These are phyloP conservation scores for Paramecium sonneborni DNA, from an alignment of 73 alveolate genomes.

Conservation along the genomic window DNA sequence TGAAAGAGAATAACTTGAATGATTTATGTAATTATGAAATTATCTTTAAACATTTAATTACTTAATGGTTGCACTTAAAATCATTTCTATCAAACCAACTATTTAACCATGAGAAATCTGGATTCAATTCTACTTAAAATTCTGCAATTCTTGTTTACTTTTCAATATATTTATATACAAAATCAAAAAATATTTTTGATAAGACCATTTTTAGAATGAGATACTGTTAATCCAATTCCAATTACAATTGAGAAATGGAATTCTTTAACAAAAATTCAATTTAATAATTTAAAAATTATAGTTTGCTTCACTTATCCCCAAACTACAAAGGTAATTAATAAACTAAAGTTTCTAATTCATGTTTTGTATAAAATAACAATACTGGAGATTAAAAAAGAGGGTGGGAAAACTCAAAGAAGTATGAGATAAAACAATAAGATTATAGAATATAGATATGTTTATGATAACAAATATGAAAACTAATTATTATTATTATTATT, in stretches of 20 bases:
- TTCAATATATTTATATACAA: neutral
- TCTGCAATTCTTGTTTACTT: neutral
- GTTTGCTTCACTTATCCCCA: neutral
- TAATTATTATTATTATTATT: neutral
- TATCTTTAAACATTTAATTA: neutral
- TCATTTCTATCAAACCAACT: neutral
- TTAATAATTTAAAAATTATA: neutral
- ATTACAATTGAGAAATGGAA: neutral
- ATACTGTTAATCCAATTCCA: neutral
- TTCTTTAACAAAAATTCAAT: neutral
- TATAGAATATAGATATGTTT: neutral
- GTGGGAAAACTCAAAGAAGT: neutral
- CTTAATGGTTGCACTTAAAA: neutral
- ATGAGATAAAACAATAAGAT: neutral
- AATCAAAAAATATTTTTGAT: neutral
- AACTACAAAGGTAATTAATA: neutral
- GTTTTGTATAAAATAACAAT: neutral
- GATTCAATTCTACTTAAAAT: neutral
- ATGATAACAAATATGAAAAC: neutral
- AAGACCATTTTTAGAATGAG: neutral
- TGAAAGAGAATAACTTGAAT: conserved; percentile 38
- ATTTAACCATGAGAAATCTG: neutral
- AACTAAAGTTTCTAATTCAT: neutral
- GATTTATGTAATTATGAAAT: neutral
- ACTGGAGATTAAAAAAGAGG: neutral